These are phyloP conservation scores for Vigna angularis DNA, from an alignment of 306 rosid genomes.

Conservation along the genomic window DNA sequence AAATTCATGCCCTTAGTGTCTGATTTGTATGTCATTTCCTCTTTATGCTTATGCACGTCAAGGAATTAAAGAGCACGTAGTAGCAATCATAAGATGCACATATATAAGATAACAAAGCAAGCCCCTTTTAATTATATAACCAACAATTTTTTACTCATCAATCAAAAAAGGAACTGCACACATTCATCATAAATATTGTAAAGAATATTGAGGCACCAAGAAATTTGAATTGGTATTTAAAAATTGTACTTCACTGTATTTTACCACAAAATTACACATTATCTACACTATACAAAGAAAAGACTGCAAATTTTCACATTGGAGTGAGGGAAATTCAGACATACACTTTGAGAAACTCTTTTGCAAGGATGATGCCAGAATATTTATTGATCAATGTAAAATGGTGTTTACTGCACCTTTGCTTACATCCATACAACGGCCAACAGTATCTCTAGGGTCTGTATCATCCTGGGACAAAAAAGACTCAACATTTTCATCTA, in stretches of 20 bases:
- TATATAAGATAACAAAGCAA: slow-evolving; percentile 22
- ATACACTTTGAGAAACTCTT: slow-evolving; percentile 39
- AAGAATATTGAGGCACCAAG: slow-evolving; percentile 13
- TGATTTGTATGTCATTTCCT: slow-evolving; percentile 10
- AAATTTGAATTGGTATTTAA: slow-evolving; percentile 3
- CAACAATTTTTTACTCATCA: not conserved
- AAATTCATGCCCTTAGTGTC: slow-evolving; percentile 34
- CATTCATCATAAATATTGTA: slow-evolving; percentile 23
- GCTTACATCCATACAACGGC: slow-evolving; percentile 96
- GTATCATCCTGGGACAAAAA: slow-evolving; percentile 97
- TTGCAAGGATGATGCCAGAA: slow-evolving; percentile 42
- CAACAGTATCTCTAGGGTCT: slow-evolving; percentile 91
- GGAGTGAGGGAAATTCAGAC: slow-evolving; percentile 33
- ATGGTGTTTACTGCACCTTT: slow-evolving; percentile 76
- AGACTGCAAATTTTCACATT: slow-evolving; percentile 5
- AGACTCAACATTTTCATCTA: slow-evolving; percentile 96
- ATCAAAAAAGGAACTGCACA: slow-evolving; percentile 5
- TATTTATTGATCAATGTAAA: slow-evolving; percentile 40
- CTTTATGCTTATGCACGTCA: slow-evolving; percentile 17
- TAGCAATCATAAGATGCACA: slow-evolving; percentile 22
- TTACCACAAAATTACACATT: not conserved
- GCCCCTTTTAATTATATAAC: slow-evolving; percentile 14
- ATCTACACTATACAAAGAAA: not conserved
- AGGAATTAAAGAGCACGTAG: slow-evolving; percentile 24
- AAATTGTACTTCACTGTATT: slow-evolving; percentile 19